Evolutionary conservation across 805 yeast genomes (phyloP).

Genomic region (Pichia deserticola): DNA sequence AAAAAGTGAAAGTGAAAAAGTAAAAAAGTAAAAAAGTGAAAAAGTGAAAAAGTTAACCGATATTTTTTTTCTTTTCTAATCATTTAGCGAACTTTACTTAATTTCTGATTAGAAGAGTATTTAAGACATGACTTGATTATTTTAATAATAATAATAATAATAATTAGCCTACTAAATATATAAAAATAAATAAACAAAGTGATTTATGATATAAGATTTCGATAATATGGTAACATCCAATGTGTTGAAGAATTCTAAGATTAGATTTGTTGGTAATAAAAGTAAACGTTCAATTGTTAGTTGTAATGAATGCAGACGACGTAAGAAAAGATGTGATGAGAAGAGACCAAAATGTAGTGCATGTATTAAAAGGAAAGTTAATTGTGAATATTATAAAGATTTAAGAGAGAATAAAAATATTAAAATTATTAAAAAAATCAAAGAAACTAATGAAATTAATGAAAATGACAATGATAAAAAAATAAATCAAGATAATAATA

Average conservation of each 20-base stretch:
- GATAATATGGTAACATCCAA: background rate
- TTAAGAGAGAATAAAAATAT: background rate
- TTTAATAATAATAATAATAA: too few relatives aligned
- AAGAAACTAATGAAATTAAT: background rate
- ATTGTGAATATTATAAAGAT: conserved; percentile 28
- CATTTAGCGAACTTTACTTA: too few relatives aligned
- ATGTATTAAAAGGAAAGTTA: conserved; percentile 27
- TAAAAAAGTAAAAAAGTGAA: too few relatives aligned
- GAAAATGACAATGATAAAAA: background rate
- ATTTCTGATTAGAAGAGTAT: too few relatives aligned
- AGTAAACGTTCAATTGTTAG: conserved; percentile 5
- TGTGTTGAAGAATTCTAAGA: background rate
- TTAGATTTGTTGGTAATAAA: conserved; percentile 6
- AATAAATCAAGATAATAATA: background rate
- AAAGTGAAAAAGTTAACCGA: too few relatives aligned
- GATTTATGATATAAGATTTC: too few relatives aligned
- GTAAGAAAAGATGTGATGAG: conserved; percentile 41
- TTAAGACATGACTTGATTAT: too few relatives aligned
- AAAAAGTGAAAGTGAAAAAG: too few relatives aligned
- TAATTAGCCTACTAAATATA: too few relatives aligned
- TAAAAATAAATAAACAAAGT: too few relatives aligned
- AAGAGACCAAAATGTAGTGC: conserved; percentile 34
- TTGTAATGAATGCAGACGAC: conserved; percentile 32
- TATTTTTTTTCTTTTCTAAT: too few relatives aligned
- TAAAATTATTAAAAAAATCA: background rate